These are phyloP conservation scores for Kentomonas sorsogonicus DNA, from an alignment of 208 protist species.

Conservation along the genomic window DNA sequence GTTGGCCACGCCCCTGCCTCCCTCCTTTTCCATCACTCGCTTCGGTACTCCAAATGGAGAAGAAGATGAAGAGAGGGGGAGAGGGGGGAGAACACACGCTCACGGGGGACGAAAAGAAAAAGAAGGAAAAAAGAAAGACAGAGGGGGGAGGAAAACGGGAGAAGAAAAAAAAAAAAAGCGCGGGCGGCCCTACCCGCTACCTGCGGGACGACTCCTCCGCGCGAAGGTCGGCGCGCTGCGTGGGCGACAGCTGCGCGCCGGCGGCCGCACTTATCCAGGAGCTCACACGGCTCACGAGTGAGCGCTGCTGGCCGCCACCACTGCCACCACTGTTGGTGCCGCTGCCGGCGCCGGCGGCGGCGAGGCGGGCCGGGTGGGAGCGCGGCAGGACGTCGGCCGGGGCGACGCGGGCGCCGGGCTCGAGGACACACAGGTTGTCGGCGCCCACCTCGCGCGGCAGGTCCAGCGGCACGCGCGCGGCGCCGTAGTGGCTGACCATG, in stretches of 20 bases:
- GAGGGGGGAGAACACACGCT: too few species aligned
- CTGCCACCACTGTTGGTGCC: constrained; percentile 16
- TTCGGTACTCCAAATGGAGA: too few species aligned
- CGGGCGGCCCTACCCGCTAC: too few species aligned
- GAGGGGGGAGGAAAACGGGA: too few species aligned
- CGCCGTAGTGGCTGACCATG: constrained; percentile 71
- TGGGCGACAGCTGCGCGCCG: constrained; percentile 29
- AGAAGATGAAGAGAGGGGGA: too few species aligned
- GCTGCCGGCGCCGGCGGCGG: constrained; percentile 10
- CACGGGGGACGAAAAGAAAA: too few species aligned
- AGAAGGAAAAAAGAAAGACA: too few species aligned
- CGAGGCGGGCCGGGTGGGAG: constrained; percentile 51
- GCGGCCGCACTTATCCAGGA: constrained; percentile 46
- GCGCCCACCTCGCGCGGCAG: constrained; percentile 62
- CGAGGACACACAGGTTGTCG: constrained; percentile 63
- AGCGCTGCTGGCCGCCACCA: too few species aligned
- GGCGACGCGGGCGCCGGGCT: constrained; percentile 51
- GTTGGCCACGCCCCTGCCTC: too few species aligned
- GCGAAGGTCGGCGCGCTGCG: constrained; percentile 40
- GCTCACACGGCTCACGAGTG: too few species aligned
- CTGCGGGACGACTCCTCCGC: background rate
- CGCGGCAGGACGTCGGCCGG: constrained; percentile 50
- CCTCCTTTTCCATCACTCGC: too few species aligned
- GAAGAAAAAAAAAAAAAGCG: too few species aligned
- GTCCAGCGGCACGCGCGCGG: constrained; percentile 73